Evolutionary conservation across 2,329 filamentous ascomycete species (phyloP).

Genomic region (Alternaria angustiovoidea): DNA sequence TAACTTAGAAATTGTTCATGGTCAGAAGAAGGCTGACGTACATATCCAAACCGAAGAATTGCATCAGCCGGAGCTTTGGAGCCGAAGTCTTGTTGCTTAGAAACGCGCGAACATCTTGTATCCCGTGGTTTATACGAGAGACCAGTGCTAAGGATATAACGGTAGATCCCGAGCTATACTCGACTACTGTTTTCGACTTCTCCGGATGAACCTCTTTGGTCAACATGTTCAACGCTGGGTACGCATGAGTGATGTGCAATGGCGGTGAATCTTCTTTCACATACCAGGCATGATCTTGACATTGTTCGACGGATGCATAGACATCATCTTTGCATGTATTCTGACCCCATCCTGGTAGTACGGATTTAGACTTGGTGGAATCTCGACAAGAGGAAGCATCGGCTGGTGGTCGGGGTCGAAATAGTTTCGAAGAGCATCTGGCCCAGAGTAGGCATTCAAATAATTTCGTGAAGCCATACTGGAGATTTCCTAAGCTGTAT

Average conservation of each 20-base stretch:
- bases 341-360: conserved; percentile 65
- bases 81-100: conserved; percentile 32
- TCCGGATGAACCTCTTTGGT: conserved; percentile 19
- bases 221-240: conserved; percentile 31
- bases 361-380: conserved; percentile 66
- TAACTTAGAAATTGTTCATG: not conserved
- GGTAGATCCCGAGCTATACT: conserved; percentile 33
- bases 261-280: not conserved
- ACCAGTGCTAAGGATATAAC: conserved; percentile 33
- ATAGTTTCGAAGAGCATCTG: conserved; percentile 65
- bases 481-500: not conserved
- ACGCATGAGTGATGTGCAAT: not conserved
- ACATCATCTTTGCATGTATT: conserved; percentile 73
- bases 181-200: conserved; percentile 28
- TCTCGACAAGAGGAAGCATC: conserved; percentile 68
- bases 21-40: not conserved
- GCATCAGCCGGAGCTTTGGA: conserved; percentile 29
- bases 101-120: conserved; percentile 28
- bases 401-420: conserved; percentile 67
- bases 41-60: conserved; percentile 36
- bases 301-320: conserved; percentile 69
- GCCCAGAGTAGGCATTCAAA: conserved; percentile 65
- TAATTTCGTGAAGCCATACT: conserved; percentile 21
- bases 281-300: conserved; percentile 69
- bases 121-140: conserved; percentile 29